These are phyloP conservation scores for Gossypium herbaceum DNA, from an alignment of 345 rosid genomes.

Conservation along the genomic window DNA sequence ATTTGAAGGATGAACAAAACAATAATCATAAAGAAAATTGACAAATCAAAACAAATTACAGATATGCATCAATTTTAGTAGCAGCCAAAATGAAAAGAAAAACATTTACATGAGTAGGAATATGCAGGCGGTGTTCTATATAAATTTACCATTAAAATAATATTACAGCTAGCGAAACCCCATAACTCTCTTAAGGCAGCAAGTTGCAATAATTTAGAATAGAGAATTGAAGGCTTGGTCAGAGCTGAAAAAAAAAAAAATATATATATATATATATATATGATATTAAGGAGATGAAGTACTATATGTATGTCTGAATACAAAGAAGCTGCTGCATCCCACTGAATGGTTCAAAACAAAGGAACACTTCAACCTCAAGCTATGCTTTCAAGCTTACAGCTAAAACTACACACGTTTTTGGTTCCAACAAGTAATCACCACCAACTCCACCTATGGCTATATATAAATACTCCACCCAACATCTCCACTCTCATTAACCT, in stretches of 20 bases:
- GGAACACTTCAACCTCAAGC: conserved; percentile 6
- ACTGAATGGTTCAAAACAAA: background rate
- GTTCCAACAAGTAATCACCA: conserved; percentile 1
- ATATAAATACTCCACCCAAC: background rate
- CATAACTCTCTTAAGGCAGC: background rate
- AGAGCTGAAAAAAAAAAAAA: background rate
- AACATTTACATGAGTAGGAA: background rate
- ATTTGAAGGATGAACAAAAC: too few relatives aligned
- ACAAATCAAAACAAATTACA: too few relatives aligned
- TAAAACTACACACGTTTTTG: background rate
- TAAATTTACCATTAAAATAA: background rate
- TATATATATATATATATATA: background rate
- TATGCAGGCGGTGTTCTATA: background rate
- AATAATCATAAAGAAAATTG: too few relatives aligned
- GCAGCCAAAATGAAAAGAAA: too few relatives aligned
- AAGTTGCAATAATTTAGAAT: background rate
- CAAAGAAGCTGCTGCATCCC: background rate
- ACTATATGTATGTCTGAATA: background rate
- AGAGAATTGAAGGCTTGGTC: background rate
- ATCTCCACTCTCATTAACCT: background rate
- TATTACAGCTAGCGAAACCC: background rate
- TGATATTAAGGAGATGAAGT: background rate
- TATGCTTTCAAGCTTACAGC: conserved; percentile 9
- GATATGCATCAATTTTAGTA: too few relatives aligned
- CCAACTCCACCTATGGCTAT: background rate